Base-by-base conservation (phyloP, 163 green algal genomes). In the Scenedesmus sp. region DNA sequence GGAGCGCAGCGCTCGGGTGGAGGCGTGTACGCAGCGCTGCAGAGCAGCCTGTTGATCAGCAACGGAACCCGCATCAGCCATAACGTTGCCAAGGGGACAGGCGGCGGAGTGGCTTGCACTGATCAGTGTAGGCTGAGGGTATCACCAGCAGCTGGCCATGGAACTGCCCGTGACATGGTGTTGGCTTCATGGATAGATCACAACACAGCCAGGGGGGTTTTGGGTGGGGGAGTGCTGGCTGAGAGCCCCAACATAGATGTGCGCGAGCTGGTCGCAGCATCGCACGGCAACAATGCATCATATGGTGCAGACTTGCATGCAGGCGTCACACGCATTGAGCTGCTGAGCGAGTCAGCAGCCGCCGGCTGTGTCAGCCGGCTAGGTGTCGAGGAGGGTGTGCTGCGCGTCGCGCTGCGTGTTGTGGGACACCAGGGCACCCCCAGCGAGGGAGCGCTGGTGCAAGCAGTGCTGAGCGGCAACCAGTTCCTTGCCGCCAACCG, bases 381-480 rank as follows among this genome's bases (percentile, higher is more conserved):
- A 7, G 79, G 42, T 42, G 79, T 35, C 0, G 46, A 26, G 0
- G 79, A 85, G 22, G 79, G 79, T 6, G 79, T 85, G 79, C 79
- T 85, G 40, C 79, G 65, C 7, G 79, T 85, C 2, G 46, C 26
- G 7, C 43, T 85, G 79, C 44, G 42, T 56, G 79, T 85, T 24
- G 12, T 40, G 1, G 79, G 40, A 7, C 40, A 85, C 79, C 44
- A 85, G 9, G 22, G 37, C 26, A 33, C 46, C 6, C 79, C 79
- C 43, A 85, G 79, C 79, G 79, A 85, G n/a, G 79, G 79, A 26
- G n/a, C 46, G 1, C 10, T 85, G 22, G 79, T 85, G 24, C 79
- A 85, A 59, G 79, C 79, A 18, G 40, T 85, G 24, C 6, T 85
- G 24, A 65, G 79, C 43, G 46, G 79, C 79, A 85, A 33, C 20